Percentiles rank a stretch among this genome's conserved stretches.
Conservation (phyloP, 257 asterid species). For the Gentiana straminea region DNA sequence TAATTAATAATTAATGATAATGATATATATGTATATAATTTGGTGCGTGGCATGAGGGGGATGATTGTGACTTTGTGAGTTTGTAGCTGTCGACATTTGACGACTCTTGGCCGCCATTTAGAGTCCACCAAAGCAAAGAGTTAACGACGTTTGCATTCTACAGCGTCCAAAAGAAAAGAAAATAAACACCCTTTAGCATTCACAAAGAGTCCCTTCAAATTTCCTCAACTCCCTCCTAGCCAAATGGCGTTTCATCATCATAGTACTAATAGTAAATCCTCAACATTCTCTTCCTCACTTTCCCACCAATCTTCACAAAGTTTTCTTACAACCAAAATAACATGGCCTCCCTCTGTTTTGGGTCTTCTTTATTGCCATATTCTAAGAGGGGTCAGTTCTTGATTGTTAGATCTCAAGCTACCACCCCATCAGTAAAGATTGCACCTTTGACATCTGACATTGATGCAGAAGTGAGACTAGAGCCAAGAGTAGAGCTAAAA, state of each 20-base stretch:
- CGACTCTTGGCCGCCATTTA: background rate
- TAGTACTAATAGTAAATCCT: too few species aligned
- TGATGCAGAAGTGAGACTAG: slow-evolving; percentile 44
- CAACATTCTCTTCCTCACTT: slow-evolving; percentile 1
- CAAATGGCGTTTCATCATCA: too few species aligned
- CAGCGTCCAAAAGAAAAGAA: background rate
- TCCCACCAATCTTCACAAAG: background rate
- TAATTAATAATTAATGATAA: too few species aligned
- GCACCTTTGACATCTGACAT: slow-evolving; percentile 24
- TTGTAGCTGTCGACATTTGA: too few species aligned
- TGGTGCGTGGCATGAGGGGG: too few species aligned
- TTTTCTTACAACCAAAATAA: background rate
- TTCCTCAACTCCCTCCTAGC: slow-evolving; percentile 7
- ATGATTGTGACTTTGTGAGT: too few species aligned
- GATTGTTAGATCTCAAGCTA: slow-evolving; percentile 34
- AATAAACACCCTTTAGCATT: slow-evolving; percentile 46
- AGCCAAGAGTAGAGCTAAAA: slow-evolving; percentile 66
- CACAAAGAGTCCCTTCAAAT: slow-evolving; percentile 41
- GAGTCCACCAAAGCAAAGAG: background rate
- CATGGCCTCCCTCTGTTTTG: slow-evolving; percentile 58
- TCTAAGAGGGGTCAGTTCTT: slow-evolving; percentile 9
- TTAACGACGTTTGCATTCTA: background rate
- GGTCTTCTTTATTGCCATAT: slow-evolving; percentile 37
- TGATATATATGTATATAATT: too few species aligned
- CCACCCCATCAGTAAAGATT: slow-evolving; percentile 50